A percentile compares a stretch with the other conserved stretches of the same genome.
These are phyloP conservation scores for Eimeria zaria DNA, from an alignment of 169 alveolate genomes.

Conservation along the genomic window DNA sequence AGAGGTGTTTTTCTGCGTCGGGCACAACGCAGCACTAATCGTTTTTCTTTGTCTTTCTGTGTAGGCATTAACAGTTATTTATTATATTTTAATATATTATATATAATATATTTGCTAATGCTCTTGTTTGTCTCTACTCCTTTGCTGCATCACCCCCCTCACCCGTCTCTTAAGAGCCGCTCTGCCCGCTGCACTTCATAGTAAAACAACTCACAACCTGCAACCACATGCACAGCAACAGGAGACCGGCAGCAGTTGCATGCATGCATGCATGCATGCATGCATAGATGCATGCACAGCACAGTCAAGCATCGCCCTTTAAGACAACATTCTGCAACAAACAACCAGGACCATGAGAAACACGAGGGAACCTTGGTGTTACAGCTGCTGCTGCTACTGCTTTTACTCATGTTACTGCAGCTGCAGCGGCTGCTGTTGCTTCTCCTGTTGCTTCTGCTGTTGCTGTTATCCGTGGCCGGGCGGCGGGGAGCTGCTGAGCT, in stretches of 20 bases:
- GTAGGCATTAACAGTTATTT: neutral
- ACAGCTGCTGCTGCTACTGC: neutral
- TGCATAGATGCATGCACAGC: neutral
- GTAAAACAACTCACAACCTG: constrained; percentile 17
- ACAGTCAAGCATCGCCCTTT: neutral
- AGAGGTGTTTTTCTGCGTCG: constrained; percentile 14
- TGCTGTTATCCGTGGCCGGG: neutral
- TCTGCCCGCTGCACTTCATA: constrained; percentile 36
- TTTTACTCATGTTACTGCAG: neutral
- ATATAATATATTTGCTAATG: neutral
- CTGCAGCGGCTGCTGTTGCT: constrained; percentile 1
- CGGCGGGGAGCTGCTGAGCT: neutral
- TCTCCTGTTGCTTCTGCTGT: neutral
- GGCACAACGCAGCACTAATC: neutral
- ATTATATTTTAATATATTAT: neutral
- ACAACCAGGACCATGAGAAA: no score
- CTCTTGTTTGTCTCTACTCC: neutral
- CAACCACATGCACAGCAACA: neutral
- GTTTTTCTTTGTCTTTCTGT: neutral
- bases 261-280: constrained; percentile 15
- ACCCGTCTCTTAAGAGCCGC: constrained; percentile 42
- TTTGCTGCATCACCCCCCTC: neutral
- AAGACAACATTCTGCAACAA: neutral
- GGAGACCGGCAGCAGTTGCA: neutral
- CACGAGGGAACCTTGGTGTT: neutral